Base-by-base conservation (phyloP, 2,329 filamentous ascomycete genomes). In the Penicillium psychrosexuale region DNA sequence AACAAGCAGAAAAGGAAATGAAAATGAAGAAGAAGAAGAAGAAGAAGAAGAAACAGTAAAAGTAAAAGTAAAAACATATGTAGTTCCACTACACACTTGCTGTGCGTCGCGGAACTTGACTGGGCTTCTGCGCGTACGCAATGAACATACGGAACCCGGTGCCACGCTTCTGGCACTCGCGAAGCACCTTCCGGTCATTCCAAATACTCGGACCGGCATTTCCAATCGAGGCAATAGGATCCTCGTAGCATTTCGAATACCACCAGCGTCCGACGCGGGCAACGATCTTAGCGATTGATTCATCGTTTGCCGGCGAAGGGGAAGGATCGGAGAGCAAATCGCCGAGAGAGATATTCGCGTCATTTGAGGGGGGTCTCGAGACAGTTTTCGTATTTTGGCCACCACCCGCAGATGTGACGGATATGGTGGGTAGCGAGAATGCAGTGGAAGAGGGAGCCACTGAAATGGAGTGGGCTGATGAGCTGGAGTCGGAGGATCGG, bases 161-260 rank as follows among this genome's bases (percentile, higher is more conserved):
- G 13, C 89, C 87, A 70, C 89, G 86, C 70, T 88, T 86, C 74
- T 95, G 89, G 67, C 92, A 97, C 75, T 99, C 94, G 15, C 84
- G 78, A 44, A 97, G 77, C 28, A 97, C 75, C 9, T 81, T 81
- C 52, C 81, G 83, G 68, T 97, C 89, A 44, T 80, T 82, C 88
- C 92, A 97, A 62, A 97, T 89, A 70, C 88, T 87, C 56, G 74
- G 83, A 43, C 78, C 76, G 45, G 77, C 75, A 47, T 78, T 70
- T 47, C 77, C 71, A 2, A 47, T 74, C 1, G 73, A 69, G 56
- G 83, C 72, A 8, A 86, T 78, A 5, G 82, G 80, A 53, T 82
- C 84, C 74, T 97, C 93, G 71, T 97, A 97, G 77, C 93, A 97
- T 49, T 89, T 85, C 9, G 85, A 89, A 74, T 96, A 97, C 94